Base-by-base conservation (phyloP, 2,329 filamentous ascomycete genomes). In the Aspergillus carbonarius region DNA sequence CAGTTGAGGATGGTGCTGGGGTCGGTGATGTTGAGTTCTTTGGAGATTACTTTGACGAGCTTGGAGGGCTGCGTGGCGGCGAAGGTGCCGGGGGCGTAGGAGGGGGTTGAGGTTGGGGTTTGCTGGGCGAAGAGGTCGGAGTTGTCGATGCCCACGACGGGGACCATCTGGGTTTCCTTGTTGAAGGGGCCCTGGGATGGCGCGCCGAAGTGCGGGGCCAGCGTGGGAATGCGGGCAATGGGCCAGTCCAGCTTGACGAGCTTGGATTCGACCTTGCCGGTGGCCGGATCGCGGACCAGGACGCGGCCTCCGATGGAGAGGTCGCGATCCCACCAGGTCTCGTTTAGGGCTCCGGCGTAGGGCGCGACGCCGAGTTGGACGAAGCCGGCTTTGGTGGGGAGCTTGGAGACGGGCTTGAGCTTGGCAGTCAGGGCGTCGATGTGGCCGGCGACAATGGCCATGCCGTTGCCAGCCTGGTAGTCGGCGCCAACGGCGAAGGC, bases 291-390 rank as follows among this genome's bases (percentile, higher is more conserved):
- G 63, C 88, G 90, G 47, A 98, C 88, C 50, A 98, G 82, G 4
- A 98, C 93, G 46, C 92, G 84, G 39, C 95, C 95, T 63, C 92
- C 95, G 67, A 98, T 90, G 64, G 90, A 88, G 53, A 99, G 83
- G 74, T 99, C 95, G 37, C 95, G 86, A 75, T 98, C 95, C 93
- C 93, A 98, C 95, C 95, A 98, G 1, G 95, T 98, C 62, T 83
- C 82, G 72, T 93, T 95, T 61, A 98, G 78, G 1, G 82, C 92
- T 52, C 95, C 93, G 9, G 92, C 93, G 72, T 98, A 99, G 0
- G 91, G 95, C 2, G 95, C 93, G 54, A 98, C 91, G 23, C 91
- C 93, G 6, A 98, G 84, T 79, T 98, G 92, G 27, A 91, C 75
- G 71, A 92, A 99, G 55, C 95, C 93, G 32, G 90, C 89, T 72